phyloP scores from a whole-genome alignment of 345 rosid species.

The Brassica cretica region DNA sequence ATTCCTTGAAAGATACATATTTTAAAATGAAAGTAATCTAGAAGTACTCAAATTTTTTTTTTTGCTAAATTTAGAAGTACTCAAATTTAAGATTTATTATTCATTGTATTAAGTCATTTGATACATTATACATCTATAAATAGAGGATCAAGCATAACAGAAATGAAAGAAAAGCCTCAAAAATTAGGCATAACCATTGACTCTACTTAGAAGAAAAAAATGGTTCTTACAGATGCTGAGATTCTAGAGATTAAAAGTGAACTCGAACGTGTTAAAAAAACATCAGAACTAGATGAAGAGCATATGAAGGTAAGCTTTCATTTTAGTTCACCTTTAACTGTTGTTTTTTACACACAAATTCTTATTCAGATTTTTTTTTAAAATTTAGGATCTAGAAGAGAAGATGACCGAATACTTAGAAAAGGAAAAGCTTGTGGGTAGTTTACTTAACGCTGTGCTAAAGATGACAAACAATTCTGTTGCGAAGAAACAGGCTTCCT shows the following conservation, averaged over 20 bases:
- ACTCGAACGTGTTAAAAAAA: neutral
- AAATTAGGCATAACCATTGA: neutral
- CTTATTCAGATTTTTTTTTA: neutral
- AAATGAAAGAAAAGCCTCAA: neutral
- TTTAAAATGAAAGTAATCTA: neutral
- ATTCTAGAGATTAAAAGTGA: neutral
- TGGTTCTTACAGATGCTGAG: constrained; percentile 15
- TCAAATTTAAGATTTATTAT: neutral
- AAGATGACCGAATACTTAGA: neutral
- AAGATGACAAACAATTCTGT: neutral
- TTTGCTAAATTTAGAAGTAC: neutral
- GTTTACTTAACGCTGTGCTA: neutral
- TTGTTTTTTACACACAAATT: neutral
- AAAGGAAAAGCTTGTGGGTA: neutral
- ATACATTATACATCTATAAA: neutral
- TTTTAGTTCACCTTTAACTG: neutral
- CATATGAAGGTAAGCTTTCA: neutral
- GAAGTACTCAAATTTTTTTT: neutral
- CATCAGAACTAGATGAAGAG: neutral
- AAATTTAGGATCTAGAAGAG: neutral
- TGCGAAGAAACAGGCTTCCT: neutral
- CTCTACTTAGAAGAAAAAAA: neutral
- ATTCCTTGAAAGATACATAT: neutral
- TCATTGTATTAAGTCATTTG: neutral
- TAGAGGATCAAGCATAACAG: neutral